Evolutionary conservation across 495 filamentous ascomycete species (phyloP).

Genomic region (Beverwykella pulmonaria): DNA sequence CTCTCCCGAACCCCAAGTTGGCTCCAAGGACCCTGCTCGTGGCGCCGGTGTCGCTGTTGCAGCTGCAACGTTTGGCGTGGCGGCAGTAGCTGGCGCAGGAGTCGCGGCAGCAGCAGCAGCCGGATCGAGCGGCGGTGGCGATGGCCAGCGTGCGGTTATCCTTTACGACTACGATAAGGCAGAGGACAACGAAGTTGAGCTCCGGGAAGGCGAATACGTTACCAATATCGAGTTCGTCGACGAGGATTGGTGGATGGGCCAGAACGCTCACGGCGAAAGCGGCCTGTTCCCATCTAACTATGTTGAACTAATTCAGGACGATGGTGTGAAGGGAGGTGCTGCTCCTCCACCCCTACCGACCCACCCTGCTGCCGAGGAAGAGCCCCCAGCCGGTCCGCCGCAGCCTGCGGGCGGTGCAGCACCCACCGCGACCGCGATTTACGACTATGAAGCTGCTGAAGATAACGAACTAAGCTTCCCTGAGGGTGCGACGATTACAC

Average conservation of each 20-base stretch:
- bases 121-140: constrained; percentile 18
- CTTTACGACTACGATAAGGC: constrained; percentile 97
- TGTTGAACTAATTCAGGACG: constrained; percentile 76
- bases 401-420: constrained; percentile 46
- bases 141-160: constrained; percentile 71
- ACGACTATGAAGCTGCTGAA: constrained; percentile 96
- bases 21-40: constrained; percentile 62
- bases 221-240: constrained; percentile 99
- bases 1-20: constrained; percentile 60
- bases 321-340: constrained; percentile 41
- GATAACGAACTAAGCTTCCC: constrained; percentile 96
- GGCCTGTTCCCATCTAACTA: constrained; percentile 97
- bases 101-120: constrained; percentile 31
- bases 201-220: constrained; percentile 87
- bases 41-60: constrained; percentile 61
- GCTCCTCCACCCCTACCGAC: constrained; percentile 41
- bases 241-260: constrained; percentile 95
- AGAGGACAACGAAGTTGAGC: constrained; percentile 92
- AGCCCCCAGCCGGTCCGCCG: constrained; percentile 45
- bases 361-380: constrained; percentile 41
- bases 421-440: constrained; percentile 77
- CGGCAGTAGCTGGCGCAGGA: constrained; percentile 39
- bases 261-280: constrained; percentile 74
- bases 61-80: constrained; percentile 48
- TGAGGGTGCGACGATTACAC: constrained; percentile 75